phyloP scores from a whole-genome alignment of 202 grass and related monocot species.

The Hordeum pubiflorum region DNA sequence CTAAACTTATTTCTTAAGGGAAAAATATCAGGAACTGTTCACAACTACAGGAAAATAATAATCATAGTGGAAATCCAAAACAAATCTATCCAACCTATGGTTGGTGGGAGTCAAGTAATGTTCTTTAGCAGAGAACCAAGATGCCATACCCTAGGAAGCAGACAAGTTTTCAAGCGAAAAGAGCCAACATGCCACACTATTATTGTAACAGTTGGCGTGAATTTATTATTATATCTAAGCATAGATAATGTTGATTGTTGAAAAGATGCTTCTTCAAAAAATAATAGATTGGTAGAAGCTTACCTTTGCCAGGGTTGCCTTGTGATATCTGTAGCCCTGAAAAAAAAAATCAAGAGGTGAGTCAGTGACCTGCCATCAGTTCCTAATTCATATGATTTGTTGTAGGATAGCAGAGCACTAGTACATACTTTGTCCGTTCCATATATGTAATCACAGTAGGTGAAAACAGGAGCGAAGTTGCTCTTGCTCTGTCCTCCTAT shows the following conservation, averaged over 20 bases:
- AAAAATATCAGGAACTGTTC: neutral
- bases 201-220: neutral
- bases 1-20: neutral
- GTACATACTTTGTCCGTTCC: slow-evolving; percentile 41
- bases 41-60: neutral
- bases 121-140: neutral
- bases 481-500: slow-evolving; percentile 48
- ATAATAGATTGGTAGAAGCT: neutral
- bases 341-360: neutral
- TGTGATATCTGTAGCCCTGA: slow-evolving; percentile 47
- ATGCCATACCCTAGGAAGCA: neutral
- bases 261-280: neutral
- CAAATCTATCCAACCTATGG: neutral
- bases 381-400: neutral
- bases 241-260: neutral
- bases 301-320: slow-evolving; percentile 48
- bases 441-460: slow-evolving; percentile 50
- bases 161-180: neutral
- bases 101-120: neutral
- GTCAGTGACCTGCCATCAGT: neutral
- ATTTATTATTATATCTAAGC: neutral
- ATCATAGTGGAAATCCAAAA: neutral
- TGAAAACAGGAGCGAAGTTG: slow-evolving; percentile 59
- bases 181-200: neutral
- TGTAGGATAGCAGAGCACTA: neutral